Base-by-base conservation (phyloP, 768 basidiomycete genomes). In the Pleurotus giganteus region DNA sequence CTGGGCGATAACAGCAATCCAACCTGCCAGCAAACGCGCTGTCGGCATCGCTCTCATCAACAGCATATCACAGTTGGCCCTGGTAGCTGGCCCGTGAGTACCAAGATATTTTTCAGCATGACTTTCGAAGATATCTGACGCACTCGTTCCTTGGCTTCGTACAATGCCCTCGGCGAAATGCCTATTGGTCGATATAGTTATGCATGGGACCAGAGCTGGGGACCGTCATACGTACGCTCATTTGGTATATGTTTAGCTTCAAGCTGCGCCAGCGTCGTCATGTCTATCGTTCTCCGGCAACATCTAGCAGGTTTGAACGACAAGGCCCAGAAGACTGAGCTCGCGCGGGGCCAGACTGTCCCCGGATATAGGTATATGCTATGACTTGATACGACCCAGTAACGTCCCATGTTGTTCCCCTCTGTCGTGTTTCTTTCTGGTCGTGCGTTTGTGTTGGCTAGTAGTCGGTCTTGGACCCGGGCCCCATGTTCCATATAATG, bases 21-120 rank as follows among this genome's bases (percentile, higher is more conserved):
- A 78, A 12, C 82, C 88, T 15, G 74, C 85, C 9, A 78, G 84
- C 21, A 88, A 88, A 66, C 80, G 87, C 9, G 82, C 85, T 6
- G 82, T 86, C 24, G 81, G 85, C 13, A 73, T 89, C 55, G 86
- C 83, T 13, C 71, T 83, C 57, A 74, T 86, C 63, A 84, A 86
- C 64, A 80, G 82, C 19, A 84, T 85, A 66, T 80, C 83, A n/a
- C 41, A 82, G 83, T 73, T 66, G 6, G 65, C 61, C 11, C 53
- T 86, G 63, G 73, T 89, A 41, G 74, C 81, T n/a, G 86, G 87
- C 47, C 79, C 84, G 63, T 86, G 72, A 68, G 75, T 75, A n/a
- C n/a, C n/a, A n/a, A n/a, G 4, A n/a, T 28, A 41, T 46, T 41
- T 15, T 11, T 34, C 15, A 34, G 8, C 32, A 34, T 7, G 32